Percentiles rank a stretch among this genome's conserved stretches.
phyloP scores from a whole-genome alignment of 805 yeast species.

The Saccharomycopsis sp. region DNA sequence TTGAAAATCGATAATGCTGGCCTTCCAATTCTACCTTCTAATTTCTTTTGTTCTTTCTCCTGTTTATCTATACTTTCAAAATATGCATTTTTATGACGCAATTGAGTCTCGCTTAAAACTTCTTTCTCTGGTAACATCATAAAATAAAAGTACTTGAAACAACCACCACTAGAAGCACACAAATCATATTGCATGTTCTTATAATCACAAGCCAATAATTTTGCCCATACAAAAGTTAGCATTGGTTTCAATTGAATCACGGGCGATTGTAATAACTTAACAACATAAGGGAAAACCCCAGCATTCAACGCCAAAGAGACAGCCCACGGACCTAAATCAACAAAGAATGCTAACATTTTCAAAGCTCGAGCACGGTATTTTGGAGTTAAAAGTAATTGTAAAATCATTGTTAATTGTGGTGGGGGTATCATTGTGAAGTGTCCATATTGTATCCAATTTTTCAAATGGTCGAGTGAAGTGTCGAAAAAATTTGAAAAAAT shows the following conservation, averaged over 20 bases:
- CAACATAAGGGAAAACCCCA: conserved; percentile 92
- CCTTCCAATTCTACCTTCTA: conserved; percentile 19
- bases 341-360: conserved; percentile 71
- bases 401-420: conserved; percentile 87
- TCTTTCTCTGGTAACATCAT: conserved; percentile 49
- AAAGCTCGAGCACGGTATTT: conserved; percentile 89
- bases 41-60: conserved; percentile 15
- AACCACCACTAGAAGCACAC: conserved; percentile 22
- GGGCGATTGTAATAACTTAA: conserved; percentile 85
- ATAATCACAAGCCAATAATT: conserved; percentile 93
- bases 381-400: conserved; percentile 89
- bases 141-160: conserved; percentile 51
- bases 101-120: conserved; percentile 13
- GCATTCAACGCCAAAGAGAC: conserved; percentile 87
- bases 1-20: conserved; percentile 17
- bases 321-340: conserved; percentile 97
- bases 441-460: conserved; percentile 86
- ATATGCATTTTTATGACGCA: conserved; percentile 18
- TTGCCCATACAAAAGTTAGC: conserved; percentile 92
- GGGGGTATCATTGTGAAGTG: conserved; percentile 82
- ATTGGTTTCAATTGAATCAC: conserved; percentile 95
- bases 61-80: conserved; percentile 22
- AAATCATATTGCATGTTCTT: conserved; percentile 86
- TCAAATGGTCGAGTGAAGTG: conserved; percentile 92
- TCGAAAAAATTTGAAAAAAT: conserved; percentile 93